Conservation (phyloP, 31 red algal genomes). For the Porphyra umbilicalis region DNA sequence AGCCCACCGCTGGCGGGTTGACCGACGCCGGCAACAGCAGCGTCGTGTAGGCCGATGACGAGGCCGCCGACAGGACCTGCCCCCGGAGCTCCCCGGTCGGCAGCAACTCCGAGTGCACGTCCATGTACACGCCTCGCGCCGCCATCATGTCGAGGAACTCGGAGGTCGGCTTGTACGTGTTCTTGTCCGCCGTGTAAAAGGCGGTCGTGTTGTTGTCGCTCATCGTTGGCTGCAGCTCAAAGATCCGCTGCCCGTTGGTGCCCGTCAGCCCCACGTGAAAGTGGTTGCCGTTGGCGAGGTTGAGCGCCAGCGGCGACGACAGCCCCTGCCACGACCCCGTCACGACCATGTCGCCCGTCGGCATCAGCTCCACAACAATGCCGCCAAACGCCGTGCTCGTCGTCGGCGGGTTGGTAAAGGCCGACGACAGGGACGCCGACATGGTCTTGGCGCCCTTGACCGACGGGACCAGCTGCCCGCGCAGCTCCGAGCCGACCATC, state of each 20-base stretch:
- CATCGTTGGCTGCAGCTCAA: not conserved
- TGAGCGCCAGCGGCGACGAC: not conserved
- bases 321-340: not conserved
- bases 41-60: not conserved
- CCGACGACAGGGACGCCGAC: not conserved
- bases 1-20: not conserved
- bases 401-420: not conserved
- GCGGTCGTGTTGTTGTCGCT: not conserved
- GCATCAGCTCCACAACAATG: not conserved
- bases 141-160: not conserved
- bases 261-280: not conserved
- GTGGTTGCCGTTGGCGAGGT: not conserved
- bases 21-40: not conserved
- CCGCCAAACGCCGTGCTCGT: not conserved
- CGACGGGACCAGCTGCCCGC: not conserved
- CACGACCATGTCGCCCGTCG: not conserved
- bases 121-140: not conserved
- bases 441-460: no score
- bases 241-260: not conserved
- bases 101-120: not conserved
- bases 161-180: not conserved
- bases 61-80: not conserved
- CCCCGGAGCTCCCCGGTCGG: not conserved
- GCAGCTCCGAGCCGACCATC: no score
- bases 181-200: not conserved